A percentile compares a stretch with the other conserved stretches of the same genome.
Evolutionary conservation across 345 rosid species (phyloP).

Genomic region (Leavenworthia alabamica): DNA sequence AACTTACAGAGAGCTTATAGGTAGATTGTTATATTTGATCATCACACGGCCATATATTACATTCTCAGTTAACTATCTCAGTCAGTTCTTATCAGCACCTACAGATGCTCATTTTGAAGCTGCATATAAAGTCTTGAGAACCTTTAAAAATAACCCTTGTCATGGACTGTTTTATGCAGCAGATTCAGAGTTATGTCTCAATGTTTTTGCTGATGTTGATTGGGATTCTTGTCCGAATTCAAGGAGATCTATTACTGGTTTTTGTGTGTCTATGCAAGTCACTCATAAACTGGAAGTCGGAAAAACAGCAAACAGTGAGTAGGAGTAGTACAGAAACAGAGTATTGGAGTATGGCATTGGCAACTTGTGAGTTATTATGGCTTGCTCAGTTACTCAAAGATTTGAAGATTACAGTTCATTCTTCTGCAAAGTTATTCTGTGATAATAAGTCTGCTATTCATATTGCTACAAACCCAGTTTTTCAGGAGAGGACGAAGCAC

Average conservation of each 20-base stretch:
- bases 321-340: not conserved
- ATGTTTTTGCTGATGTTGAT: not conserved
- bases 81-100: not conserved
- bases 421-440: too few species aligned
- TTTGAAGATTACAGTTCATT: too few species aligned
- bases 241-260: too few species aligned
- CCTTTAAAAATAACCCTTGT: not conserved
- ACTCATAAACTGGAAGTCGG: not conserved
- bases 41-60: not conserved
- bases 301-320: not conserved
- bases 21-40: not conserved
- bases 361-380: not conserved
- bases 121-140: not conserved
- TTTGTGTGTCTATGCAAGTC: not conserved
- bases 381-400: too few species aligned
- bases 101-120: not conserved
- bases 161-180: not conserved
- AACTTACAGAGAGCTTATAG: not conserved
- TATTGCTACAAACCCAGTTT: too few species aligned
- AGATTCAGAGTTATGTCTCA: accelerated
- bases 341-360: not conserved
- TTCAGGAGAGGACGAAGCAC: too few species aligned
- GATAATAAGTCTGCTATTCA: too few species aligned
- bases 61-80: accelerated
- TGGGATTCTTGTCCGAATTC: not conserved